These are phyloP conservation scores for Buddleja alternifolia DNA, from an alignment of 257 asterid species.

Conservation along the genomic window DNA sequence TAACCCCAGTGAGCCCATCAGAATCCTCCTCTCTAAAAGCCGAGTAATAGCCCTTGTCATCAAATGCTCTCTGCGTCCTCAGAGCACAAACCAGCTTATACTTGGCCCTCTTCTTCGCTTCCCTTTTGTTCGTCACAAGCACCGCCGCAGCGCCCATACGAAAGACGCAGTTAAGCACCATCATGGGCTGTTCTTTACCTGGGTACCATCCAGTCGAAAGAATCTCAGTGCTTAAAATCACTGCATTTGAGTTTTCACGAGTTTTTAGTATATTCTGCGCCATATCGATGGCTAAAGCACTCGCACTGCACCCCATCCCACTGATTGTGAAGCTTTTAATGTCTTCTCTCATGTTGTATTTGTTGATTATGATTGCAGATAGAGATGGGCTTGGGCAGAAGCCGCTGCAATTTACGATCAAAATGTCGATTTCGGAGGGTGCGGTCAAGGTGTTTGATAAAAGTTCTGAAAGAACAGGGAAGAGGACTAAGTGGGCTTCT, in stretches of 20 bases:
- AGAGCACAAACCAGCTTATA: conserved; percentile 54
- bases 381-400: conserved; percentile 86
- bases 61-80: conserved; percentile 73
- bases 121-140: conserved; percentile 53
- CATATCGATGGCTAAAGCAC: conserved; percentile 73
- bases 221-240: conserved; percentile 78
- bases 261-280: conserved; percentile 56
- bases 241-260: conserved; percentile 50
- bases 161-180: conserved; percentile 74
- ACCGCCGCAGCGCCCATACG: conserved; percentile 80
- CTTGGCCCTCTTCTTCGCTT: conserved; percentile 43
- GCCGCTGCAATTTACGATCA: conserved; percentile 91
- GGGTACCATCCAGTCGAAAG: conserved; percentile 84
- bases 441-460: conserved; percentile 48
- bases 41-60: conserved; percentile 61
- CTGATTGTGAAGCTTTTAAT: conserved; percentile 63
- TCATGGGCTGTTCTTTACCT: conserved; percentile 61
- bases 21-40: conserved; percentile 81
- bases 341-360: conserved; percentile 57
- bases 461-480: conserved; percentile 59
- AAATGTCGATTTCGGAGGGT: conserved; percentile 56
- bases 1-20: conserved; percentile 73
- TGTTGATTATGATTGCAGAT: conserved; percentile 55
- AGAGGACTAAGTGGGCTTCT: conserved; percentile 65
- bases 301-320: conserved; percentile 97